Conservation (phyloP, 2,329 filamentous ascomycete genomes). For the Cercospora beticola region DNA sequence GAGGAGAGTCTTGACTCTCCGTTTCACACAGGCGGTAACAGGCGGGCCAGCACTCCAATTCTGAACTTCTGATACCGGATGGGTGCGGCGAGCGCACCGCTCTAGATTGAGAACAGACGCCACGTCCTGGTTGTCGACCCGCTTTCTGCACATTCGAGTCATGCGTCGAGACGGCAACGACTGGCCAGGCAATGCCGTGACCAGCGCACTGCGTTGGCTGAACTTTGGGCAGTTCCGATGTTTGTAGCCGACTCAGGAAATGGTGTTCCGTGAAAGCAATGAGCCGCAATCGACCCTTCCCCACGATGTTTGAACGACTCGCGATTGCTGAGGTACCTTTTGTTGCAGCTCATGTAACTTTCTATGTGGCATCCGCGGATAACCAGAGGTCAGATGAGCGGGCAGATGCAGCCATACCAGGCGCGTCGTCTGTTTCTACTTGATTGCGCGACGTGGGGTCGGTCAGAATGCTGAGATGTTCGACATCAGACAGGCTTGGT, state of each 20-base stretch:
- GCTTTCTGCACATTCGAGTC: not conserved
- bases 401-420: not conserved
- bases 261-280: not conserved
- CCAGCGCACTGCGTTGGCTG: not conserved
- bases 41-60: not conserved
- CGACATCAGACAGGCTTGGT: not conserved
- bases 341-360: not conserved
- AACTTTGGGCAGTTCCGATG: not conserved
- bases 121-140: slow-evolving; percentile 1
- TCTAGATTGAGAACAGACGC: not conserved
- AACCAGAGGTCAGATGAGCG: not conserved
- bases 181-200: not conserved
- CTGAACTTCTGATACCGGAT: not conserved
- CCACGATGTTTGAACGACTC: not conserved
- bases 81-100: not conserved
- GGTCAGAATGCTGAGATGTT: not conserved
- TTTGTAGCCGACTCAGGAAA: not conserved
- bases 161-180: not conserved
- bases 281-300: not conserved
- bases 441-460: not conserved
- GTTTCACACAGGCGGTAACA: not conserved
- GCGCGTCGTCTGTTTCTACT: not conserved
- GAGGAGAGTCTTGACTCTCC: not conserved
- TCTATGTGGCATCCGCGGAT: not conserved
- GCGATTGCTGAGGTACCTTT: not conserved